These are phyloP conservation scores for Trapa incisa DNA, from an alignment of 345 rosid species.

Conservation along the genomic window DNA sequence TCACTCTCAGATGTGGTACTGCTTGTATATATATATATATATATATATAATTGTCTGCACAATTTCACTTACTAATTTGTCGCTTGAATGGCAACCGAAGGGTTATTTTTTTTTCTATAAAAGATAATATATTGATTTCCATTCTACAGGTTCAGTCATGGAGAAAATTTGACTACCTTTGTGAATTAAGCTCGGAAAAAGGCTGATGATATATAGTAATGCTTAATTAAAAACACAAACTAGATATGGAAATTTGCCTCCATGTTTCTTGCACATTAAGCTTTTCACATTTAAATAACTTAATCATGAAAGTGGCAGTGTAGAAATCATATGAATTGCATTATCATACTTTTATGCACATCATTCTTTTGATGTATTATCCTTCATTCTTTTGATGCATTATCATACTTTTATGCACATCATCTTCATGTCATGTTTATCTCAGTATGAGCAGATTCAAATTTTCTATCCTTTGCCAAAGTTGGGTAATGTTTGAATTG, in stretches of 20 bases:
- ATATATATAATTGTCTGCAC: too few relatives aligned
- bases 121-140: background rate
- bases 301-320: background rate
- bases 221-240: background rate
- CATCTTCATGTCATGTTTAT: too few relatives aligned
- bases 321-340: background rate
- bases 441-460: too few relatives aligned
- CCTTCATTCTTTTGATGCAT: background rate
- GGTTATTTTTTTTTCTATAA: background rate
- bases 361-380: too few relatives aligned
- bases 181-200: background rate
- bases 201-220: background rate
- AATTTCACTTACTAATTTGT: background rate
- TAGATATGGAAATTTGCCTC: background rate
- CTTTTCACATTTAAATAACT: background rate
- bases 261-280: background rate
- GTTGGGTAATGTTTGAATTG: background rate
- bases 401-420: background rate
- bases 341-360: background rate
- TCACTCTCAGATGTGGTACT: constrained; percentile 57
- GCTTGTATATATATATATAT: too few relatives aligned
- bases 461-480: background rate
- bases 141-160: background rate
- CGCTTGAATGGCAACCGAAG: background rate
- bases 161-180: background rate